These are phyloP conservation scores for Monosporascus sp. DNA, from an alignment of 2,329 filamentous ascomycete species.

Conservation along the genomic window DNA sequence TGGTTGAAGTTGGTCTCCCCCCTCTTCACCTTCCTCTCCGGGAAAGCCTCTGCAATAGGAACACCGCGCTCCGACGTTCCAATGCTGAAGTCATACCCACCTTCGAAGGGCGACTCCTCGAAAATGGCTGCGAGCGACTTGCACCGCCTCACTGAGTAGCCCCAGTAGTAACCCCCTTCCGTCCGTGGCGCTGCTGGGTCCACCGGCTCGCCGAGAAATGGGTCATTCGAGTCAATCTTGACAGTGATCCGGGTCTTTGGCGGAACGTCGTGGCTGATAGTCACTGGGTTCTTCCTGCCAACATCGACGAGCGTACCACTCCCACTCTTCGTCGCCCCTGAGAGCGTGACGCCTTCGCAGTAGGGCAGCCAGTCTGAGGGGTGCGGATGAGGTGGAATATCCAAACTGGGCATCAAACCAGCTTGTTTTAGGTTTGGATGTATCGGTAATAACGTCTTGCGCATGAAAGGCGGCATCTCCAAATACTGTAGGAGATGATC, in stretches of 20 bases:
- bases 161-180: conserved; percentile 81
- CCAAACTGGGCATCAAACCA: conserved; percentile 68
- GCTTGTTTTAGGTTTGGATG: conserved; percentile 73
- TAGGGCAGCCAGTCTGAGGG: conserved; percentile 73
- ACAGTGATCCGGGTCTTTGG: conserved; percentile 70
- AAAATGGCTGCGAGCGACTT: conserved; percentile 66
- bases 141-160: conserved; percentile 65
- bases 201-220: conserved; percentile 52
- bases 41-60: conserved; percentile 42
- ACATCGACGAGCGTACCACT: conserved; percentile 53
- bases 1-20: conserved; percentile 53
- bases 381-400: conserved; percentile 80
- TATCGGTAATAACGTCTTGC: conserved; percentile 67
- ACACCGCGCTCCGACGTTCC: conserved; percentile 76
- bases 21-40: conserved; percentile 30
- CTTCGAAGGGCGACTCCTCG: conserved; percentile 68
- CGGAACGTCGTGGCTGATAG: conserved; percentile 57
- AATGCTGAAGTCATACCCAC: conserved; percentile 76
- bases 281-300: conserved; percentile 49
- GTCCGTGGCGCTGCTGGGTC: conserved; percentile 64
- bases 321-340: conserved; percentile 34
- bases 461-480: conserved; percentile 78
- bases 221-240: conserved; percentile 48
- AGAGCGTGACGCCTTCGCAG: conserved; percentile 67
- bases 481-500: conserved; percentile 74